Conservation (phyloP, 331 rosid species). For the Dryas integrifolia region DNA sequence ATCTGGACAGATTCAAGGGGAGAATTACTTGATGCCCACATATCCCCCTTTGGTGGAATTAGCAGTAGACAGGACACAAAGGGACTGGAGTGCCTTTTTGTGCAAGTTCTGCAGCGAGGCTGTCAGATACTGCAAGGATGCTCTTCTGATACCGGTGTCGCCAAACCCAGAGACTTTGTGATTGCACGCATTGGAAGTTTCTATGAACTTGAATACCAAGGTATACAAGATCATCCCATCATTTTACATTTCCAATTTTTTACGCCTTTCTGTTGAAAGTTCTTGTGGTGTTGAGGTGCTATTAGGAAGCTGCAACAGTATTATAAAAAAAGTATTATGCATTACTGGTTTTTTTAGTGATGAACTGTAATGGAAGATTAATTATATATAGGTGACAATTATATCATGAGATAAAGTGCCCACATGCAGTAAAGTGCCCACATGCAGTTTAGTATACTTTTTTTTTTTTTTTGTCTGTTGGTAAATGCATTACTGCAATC, state of each 20-base stretch:
- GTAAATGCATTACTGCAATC: neutral
- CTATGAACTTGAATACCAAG: constrained; percentile 95
- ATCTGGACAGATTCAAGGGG: constrained; percentile 98
- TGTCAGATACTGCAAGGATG: constrained; percentile 90
- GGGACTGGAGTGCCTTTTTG: constrained; percentile 93
- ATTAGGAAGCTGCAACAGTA: neutral
- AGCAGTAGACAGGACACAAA: constrained; percentile 99
- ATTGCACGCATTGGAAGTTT: constrained; percentile 93
- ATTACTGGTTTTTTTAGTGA: neutral
- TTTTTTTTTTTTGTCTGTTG: neutral
- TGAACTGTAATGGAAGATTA: constrained; percentile 5
- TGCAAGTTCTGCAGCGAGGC: constrained; percentile 96
- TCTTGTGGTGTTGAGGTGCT: neutral
- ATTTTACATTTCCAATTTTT: neutral
- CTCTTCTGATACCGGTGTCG: constrained; percentile 62
- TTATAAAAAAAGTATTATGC: neutral
- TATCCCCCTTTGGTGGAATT: constrained; percentile 97
- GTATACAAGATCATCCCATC: constrained; percentile 36
- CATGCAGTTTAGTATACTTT: neutral
- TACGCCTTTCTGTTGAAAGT: neutral
- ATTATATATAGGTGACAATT: neutral
- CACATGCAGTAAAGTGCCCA: neutral
- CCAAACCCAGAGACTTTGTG: constrained; percentile 90
- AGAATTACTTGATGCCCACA: constrained; percentile 85
- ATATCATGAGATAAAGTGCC: neutral